Base-by-base conservation (phyloP, 805 yeast genomes). In the Crinitomyces ghanaensis region DNA sequence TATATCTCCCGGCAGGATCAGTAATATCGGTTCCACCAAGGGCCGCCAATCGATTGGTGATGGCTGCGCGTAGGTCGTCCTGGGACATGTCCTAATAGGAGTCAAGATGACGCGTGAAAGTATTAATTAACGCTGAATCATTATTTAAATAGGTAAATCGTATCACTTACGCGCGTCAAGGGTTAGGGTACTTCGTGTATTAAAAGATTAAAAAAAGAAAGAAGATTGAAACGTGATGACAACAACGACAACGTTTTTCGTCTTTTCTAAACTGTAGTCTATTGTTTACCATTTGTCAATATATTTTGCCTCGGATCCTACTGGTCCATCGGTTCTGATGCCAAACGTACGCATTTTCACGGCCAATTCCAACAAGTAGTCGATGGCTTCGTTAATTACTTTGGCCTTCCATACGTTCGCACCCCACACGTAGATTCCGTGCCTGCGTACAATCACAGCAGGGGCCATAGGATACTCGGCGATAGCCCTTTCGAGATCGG, bases 371-470 rank as follows among this genome's bases (percentile, higher is more conserved):
- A 88, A 62, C 41, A 88, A 59, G 52, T 86, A 88, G 50, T 88
- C 96, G 39, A 88, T 73, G 12, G 95, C 93, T 57, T 88, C 97
- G 52, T 85, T 85, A 54, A 80, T 79, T 9, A 88, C 70, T 57
- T 88, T 88, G 31, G 96, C 95, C 57, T 86, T 84, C 81, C 93
- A 80, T 8, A 83, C 81, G 17, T 69, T 73, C 46, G 78, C 83
- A 16, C 96, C 96, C 96, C 96, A 88, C n/a, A 85, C 95, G 52
- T 77, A 88, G 28, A 88, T 77, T 1, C 97, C 97, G 51, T 88
- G 97, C 49, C 95, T 67, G 56, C 94, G 71, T 5, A 88, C 96
- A 34, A 88, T 62, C 1, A 88, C 84, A 0, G 96, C 96, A 2
- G 85, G 72, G 3, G 93, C 61, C 0, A 71, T 65, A 1, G 96